Evolutionary conservation across 2,329 filamentous ascomycete species (phyloP).

Genomic region (Aspergillus sp.): DNA sequence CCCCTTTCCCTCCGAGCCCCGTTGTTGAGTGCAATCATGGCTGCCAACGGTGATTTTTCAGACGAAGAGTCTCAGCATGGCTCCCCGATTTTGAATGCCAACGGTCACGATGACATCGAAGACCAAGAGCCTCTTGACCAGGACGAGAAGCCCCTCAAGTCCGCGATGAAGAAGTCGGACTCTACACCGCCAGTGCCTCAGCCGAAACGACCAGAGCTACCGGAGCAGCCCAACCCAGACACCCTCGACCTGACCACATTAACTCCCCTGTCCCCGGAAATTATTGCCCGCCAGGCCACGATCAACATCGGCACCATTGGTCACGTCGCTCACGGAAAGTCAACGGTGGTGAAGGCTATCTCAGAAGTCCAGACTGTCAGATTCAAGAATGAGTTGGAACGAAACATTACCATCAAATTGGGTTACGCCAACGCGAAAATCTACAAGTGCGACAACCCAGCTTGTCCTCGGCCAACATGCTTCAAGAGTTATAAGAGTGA

Average conservation of each 20-base stretch:
- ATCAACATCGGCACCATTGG: slow-evolving; percentile 99
- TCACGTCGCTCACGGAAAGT: slow-evolving; percentile 98
- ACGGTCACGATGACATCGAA: slow-evolving; percentile 70
- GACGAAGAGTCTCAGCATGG: slow-evolving; percentile 56
- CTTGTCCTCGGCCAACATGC: slow-evolving; percentile 91
- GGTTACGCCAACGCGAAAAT: slow-evolving; percentile 99
- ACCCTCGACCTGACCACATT: slow-evolving; percentile 79
- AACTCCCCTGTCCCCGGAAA: slow-evolving; percentile 87
- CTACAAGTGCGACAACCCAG: slow-evolving; percentile 93
- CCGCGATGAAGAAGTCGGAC: slow-evolving; percentile 77
- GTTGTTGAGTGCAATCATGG: slow-evolving; percentile 47
- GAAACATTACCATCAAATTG: slow-evolving; percentile 99
- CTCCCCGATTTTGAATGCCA: slow-evolving; percentile 51
- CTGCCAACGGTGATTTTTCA: slow-evolving; percentile 56
- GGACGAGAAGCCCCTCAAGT: slow-evolving; percentile 72
- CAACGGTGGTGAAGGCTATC: slow-evolving; percentile 98
- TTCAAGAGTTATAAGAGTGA: slow-evolving; percentile 98
- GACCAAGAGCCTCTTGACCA: slow-evolving; percentile 68
- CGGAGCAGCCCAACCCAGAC: slow-evolving; percentile 89
- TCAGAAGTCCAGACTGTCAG: slow-evolving; percentile 98
- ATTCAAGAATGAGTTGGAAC: slow-evolving; percentile 99
- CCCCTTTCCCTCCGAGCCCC: slow-evolving; percentile 4
- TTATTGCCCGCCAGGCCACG: slow-evolving; percentile 95
- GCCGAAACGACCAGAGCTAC: slow-evolving; percentile 65
- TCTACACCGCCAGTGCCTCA: slow-evolving; percentile 50